Evolutionary conservation across 208 protist genomes (phyloP), one percentile per base, ranked within the genome.

Genomic region (Crithidia acanthocephali): DNA sequence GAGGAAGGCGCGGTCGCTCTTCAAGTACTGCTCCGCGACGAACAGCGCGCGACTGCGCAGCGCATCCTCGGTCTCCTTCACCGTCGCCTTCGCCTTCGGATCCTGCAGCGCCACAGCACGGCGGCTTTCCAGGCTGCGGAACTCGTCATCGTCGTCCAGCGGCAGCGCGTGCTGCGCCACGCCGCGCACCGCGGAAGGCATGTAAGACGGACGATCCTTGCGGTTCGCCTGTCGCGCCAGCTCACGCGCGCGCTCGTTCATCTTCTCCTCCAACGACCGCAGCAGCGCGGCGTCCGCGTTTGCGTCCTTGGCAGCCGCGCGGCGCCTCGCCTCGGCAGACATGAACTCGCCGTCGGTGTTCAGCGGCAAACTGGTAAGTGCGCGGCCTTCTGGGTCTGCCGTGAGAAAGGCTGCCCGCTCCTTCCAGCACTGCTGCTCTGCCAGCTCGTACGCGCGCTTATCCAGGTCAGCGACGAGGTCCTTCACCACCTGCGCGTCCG

Each of bases 81-180:
- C 67, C 2, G 56, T 53, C 0, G 68, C 71, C n/a, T 35, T 51
- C 25, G 59, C 27, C 52, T 60, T 67, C 18, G 72, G 63, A 33
- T 78, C 77, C 18, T 64, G 66, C 71, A 78, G 61, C 22, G 72
- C 75, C 0, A 61, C 53, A 15, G 77, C 76, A 37, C 78, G 77
- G 47, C 80, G 55, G 22, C 47, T 28, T 61, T 87, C 82, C 66
- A 93, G 71, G 25, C 65, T 20, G 62, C 79, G 84, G 75, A 95
- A 93, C 60, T 80, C 61, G 30, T 66, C 66, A 68, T 93, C 87
- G 52, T 66, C 55, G 61, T 91, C 81, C 30, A 94, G 83, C 7
- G 75, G 72, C 16, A 91, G 67, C 11, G 74, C 63, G 47, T 77
- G 51, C 0, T 87, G 70, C 1, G 86, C 74, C 15, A 93, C 66